Evolutionary conservation across 2,329 filamentous ascomycete species (phyloP).

Genomic region (Colletotrichum sp.): DNA sequence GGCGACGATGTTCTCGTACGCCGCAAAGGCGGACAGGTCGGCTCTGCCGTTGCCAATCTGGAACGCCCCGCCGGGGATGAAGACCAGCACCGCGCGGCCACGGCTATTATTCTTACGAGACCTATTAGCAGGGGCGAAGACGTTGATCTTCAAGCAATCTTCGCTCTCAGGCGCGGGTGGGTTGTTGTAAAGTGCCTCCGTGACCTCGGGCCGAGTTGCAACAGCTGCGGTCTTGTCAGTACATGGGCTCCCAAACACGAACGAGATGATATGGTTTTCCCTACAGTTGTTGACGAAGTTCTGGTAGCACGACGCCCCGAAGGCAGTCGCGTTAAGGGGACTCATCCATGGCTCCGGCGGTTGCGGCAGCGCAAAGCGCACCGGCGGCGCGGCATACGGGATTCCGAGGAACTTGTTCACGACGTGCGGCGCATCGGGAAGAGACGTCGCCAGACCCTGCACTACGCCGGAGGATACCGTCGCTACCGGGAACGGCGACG

Average conservation of each 20-base stretch:
- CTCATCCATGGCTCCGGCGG: neutral
- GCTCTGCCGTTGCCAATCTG: slow-evolving; percentile 24
- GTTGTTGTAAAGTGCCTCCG: neutral
- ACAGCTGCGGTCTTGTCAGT: neutral
- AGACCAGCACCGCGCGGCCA: slow-evolving; percentile 25
- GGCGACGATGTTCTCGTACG: slow-evolving; percentile 29
- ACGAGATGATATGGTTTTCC: rapidly evolving
- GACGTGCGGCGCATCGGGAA: neutral
- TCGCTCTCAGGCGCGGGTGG: slow-evolving; percentile 25
- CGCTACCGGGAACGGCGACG: neutral
- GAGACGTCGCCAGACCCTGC: neutral
- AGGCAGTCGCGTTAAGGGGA: neutral
- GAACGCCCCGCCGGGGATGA: slow-evolving; percentile 30
- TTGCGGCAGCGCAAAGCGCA: neutral
- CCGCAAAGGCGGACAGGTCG: slow-evolving; percentile 29
- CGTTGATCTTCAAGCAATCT: slow-evolving; percentile 32
- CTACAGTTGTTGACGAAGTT: neutral
- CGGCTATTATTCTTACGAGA: neutral
- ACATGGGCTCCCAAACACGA: no score
- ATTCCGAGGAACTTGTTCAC: slow-evolving; percentile 50
- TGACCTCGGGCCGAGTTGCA: neutral
- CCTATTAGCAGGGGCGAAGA: slow-evolving; percentile 25
- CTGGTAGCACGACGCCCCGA: neutral
- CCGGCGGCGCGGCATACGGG: slow-evolving; percentile 62
- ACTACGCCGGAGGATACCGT: neutral